Evolutionary conservation across 176 grass and related monocot genomes (phyloP).

Genomic region (Musa troglodytarum): DNA sequence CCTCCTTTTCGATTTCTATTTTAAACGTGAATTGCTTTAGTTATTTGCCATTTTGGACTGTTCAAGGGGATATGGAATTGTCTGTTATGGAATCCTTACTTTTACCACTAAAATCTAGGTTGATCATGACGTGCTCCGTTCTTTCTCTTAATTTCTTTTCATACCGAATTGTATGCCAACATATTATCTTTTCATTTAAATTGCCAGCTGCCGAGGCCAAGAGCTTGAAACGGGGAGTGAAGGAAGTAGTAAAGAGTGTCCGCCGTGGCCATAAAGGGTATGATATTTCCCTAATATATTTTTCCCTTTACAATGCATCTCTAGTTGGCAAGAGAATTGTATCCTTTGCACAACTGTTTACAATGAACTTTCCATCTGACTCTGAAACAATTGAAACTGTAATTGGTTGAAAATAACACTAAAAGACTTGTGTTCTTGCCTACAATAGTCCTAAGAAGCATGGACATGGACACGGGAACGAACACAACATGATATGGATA

Average conservation of each 20-base stretch:
- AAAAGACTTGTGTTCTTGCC: too few relatives aligned
- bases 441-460: too few relatives aligned
- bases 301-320: not conserved
- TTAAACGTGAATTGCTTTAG: not conserved
- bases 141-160: not conserved
- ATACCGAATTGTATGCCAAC: not conserved
- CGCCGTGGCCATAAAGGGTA: slow-evolving; percentile 72
- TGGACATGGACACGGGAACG: too few relatives aligned
- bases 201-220: slow-evolving; percentile 63
- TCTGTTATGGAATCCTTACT: too few relatives aligned
- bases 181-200: not conserved
- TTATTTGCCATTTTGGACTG: too few relatives aligned
- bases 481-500: too few relatives aligned
- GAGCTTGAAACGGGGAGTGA: slow-evolving; percentile 73
- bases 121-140: not conserved
- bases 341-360: too few relatives aligned
- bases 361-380: too few relatives aligned
- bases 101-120: too few relatives aligned
- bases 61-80: too few relatives aligned
- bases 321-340: not conserved
- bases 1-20: not conserved
- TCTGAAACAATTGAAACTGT: too few relatives aligned
- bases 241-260: slow-evolving; percentile 90
- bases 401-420: too few relatives aligned
- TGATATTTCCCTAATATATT: not conserved